These are phyloP conservation scores for Penicillium dipodomyicola DNA, from an alignment of 495 filamentous ascomycete species.

Conservation along the genomic window DNA sequence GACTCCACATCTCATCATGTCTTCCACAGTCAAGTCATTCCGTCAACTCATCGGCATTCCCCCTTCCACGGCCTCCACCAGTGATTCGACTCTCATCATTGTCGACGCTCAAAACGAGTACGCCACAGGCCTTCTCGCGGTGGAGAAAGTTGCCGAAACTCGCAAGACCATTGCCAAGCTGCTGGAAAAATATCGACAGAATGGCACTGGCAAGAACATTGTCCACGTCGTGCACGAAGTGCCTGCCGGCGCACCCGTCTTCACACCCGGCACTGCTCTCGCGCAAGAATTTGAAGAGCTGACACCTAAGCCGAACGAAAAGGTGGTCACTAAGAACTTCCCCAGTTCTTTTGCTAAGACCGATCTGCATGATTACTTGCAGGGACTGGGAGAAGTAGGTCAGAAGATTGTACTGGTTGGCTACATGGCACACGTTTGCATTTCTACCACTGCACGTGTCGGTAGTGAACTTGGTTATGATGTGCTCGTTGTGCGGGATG, in stretches of 20 bases:
- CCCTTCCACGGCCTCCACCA: conserved; percentile 46
- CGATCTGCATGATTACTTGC: conserved; percentile 40
- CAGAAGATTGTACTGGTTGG: conserved; percentile 44
- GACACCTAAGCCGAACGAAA: conserved; percentile 43
- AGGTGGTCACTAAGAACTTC: conserved; percentile 44
- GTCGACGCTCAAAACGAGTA: conserved; percentile 66
- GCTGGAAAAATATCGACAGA: conserved; percentile 50
- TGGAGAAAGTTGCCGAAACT: conserved; percentile 43
- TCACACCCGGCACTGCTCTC: conserved; percentile 53
- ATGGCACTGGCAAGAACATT: conserved; percentile 41
- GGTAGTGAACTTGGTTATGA: conserved; percentile 57
- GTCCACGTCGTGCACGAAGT: conserved; percentile 57
- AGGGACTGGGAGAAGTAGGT: conserved; percentile 31
- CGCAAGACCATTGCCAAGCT: conserved; percentile 49
- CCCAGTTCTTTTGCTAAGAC: conserved; percentile 51
- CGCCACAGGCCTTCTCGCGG: conserved; percentile 49
- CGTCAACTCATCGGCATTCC: conserved; percentile 48
- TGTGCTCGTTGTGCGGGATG: conserved; percentile 54
- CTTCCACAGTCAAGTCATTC: conserved; percentile 42
- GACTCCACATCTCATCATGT: neutral
- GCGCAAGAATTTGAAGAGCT: conserved; percentile 55
- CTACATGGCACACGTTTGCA: conserved; percentile 62
- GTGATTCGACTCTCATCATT: conserved; percentile 57
- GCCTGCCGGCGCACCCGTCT: conserved; percentile 58
- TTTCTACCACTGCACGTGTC: conserved; percentile 57